phyloP scores from a whole-genome alignment of 2,329 filamentous ascomycete species.

The Fusarium hostae region DNA sequence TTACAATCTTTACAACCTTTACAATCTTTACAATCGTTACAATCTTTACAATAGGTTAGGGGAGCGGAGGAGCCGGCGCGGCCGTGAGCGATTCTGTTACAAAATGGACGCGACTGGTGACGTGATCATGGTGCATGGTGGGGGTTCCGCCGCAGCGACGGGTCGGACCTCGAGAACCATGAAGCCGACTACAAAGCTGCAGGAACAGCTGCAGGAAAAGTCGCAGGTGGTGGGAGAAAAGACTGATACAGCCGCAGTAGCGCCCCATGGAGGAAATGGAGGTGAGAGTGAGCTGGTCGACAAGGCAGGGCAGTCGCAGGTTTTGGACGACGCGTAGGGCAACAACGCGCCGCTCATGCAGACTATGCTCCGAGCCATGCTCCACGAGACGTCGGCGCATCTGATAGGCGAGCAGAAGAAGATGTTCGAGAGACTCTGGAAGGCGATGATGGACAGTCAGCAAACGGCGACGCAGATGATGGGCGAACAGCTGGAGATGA shows the following conservation, averaged over 20 bases:
- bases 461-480: not conserved
- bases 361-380: not conserved
- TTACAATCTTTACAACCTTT: too few relatives aligned
- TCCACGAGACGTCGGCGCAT: slow-evolving; percentile 5
- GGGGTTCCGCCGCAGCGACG: not conserved
- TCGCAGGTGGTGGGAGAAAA: too few relatives aligned
- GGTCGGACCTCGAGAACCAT: not conserved
- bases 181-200: not conserved
- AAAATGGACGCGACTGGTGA: not conserved
- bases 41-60: not conserved
- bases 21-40: too few relatives aligned
- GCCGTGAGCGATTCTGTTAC: not conserved
- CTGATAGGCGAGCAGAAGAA: slow-evolving; percentile 8
- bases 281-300: not conserved
- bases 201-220: not conserved
- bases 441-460: slow-evolving; percentile 1
- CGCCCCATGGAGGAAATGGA: not conserved
- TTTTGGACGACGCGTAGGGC: not conserved
- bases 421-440: slow-evolving; percentile 9
- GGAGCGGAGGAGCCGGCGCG: not conserved
- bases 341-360: slow-evolving; percentile 2
- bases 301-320: not conserved
- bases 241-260: too few relatives aligned
- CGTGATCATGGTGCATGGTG: not conserved
- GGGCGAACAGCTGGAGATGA: slow-evolving; percentile 4